Percentiles rank a stretch among this genome's conserved stretches.
Conservation (phyloP, 2,329 filamentous ascomycete species). For the Sodiomyces alkalinus region DNA sequence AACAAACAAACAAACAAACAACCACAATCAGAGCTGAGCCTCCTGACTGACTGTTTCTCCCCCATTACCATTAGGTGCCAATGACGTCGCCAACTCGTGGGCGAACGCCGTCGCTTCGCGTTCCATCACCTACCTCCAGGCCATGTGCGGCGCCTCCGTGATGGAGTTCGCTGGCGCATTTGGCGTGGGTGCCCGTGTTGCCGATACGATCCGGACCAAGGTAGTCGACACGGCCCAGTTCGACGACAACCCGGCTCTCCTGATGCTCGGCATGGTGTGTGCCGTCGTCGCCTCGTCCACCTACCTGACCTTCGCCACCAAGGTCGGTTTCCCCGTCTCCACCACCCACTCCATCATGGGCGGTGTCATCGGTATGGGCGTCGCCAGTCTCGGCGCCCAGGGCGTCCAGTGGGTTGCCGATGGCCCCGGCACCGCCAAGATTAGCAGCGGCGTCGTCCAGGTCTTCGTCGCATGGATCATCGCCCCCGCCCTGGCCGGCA, state of each 20-base stretch:
- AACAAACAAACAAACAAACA: not conserved
- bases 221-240: slow-evolving; percentile 26
- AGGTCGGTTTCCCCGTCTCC: slow-evolving; percentile 19
- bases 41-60: not conserved
- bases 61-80: slow-evolving; percentile 7
- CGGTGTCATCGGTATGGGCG: slow-evolving; percentile 28
- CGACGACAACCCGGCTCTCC: slow-evolving; percentile 19
- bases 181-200: slow-evolving; percentile 28
- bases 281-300: slow-evolving; percentile 21
- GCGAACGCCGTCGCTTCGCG: slow-evolving; percentile 46
- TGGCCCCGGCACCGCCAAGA: slow-evolving; percentile 7
- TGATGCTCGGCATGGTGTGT: slow-evolving; percentile 26
- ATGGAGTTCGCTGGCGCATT: slow-evolving; percentile 34
- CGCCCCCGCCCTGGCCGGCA: slow-evolving; percentile 26
- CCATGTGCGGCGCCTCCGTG: slow-evolving; percentile 26
- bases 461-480: slow-evolving; percentile 31
- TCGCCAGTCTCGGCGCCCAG: slow-evolving; percentile 22
- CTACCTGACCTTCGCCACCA: slow-evolving; percentile 26
- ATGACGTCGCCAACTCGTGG: slow-evolving; percentile 49
- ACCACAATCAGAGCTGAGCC: too few species aligned
- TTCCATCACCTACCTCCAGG: slow-evolving; percentile 36
- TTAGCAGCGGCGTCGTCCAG: slow-evolving; percentile 24
- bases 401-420: slow-evolving; percentile 25
- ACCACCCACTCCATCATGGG: slow-evolving; percentile 31
- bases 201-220: slow-evolving; percentile 30